Evolutionary conservation across 2,329 filamentous ascomycete species (phyloP).

Genomic region (Chaetomium sp.): DNA sequence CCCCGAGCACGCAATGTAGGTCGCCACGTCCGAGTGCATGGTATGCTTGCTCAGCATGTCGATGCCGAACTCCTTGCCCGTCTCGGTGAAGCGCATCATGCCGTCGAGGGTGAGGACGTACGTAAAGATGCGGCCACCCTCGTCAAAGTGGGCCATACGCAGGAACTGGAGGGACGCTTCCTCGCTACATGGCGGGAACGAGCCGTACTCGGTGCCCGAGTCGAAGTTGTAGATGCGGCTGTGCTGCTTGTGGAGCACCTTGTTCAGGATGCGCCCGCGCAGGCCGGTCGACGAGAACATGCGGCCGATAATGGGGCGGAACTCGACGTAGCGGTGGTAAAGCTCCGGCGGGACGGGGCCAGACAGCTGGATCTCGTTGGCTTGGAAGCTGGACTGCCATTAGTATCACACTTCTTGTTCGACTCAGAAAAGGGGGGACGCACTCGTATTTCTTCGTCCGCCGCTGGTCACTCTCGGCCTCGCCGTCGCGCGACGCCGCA

Average conservation of each 20-base stretch:
- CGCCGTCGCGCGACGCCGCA: constrained; percentile 36
- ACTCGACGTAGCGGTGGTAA: constrained; percentile 93
- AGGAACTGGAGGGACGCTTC: constrained; percentile 80
- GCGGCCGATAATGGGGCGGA: constrained; percentile 82
- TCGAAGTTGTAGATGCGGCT: constrained; percentile 87
- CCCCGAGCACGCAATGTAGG: constrained; percentile 88
- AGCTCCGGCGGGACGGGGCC: constrained; percentile 79
- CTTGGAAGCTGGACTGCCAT: constrained; percentile 70
- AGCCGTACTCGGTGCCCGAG: constrained; percentile 70
- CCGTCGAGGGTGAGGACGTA: constrained; percentile 89
- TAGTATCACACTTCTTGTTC: neutral
- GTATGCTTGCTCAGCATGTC: constrained; percentile 93
- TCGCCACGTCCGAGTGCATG: constrained; percentile 91
- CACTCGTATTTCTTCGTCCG: constrained; percentile 76
- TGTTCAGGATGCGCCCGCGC: constrained; percentile 77
- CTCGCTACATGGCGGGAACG: constrained; percentile 65
- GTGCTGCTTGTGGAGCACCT: constrained; percentile 88
- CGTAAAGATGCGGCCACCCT: constrained; percentile 85
- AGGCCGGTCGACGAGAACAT: constrained; percentile 84
- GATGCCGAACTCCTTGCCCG: constrained; percentile 91
- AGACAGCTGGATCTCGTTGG: constrained; percentile 83
- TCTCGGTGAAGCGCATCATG: constrained; percentile 88
- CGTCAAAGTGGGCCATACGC: constrained; percentile 81
- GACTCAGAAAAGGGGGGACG: constrained; percentile 37
- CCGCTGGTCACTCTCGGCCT: constrained; percentile 45